Conservation (phyloP, 345 rosid species). For the Turnera subulata region DNA sequence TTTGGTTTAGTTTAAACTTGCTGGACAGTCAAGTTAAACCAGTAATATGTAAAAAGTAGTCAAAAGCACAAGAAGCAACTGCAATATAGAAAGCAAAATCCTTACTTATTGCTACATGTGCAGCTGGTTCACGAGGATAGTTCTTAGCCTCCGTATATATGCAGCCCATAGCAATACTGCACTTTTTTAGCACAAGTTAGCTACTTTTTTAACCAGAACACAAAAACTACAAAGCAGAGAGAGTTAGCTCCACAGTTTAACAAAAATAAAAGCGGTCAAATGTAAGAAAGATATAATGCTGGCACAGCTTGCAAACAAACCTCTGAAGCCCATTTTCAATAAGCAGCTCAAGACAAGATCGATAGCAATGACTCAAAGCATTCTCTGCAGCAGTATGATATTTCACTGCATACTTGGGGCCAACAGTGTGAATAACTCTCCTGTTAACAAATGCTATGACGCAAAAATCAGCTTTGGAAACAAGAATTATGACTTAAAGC, state of each 20-base stretch:
- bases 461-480: not conserved
- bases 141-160: slow-evolving; percentile 90
- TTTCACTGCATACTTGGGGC: slow-evolving; percentile 94
- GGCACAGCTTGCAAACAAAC: slow-evolving; percentile 36
- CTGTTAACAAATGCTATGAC: not conserved
- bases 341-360: slow-evolving; percentile 91
- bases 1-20: not conserved
- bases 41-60: not conserved
- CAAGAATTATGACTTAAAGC: not conserved
- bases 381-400: slow-evolving; percentile 99
- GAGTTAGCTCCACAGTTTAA: not conserved
- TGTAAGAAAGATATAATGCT: slow-evolving; percentile 5
- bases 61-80: not conserved
- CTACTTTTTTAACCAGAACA: not conserved
- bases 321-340: slow-evolving; percentile 83
- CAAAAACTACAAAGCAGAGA: not conserved
- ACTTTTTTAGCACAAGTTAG: slow-evolving; percentile 31
- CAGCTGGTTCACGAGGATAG: slow-evolving; percentile 98
- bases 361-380: slow-evolving; percentile 96
- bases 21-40: not conserved
- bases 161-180: slow-evolving; percentile 93
- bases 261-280: not conserved
- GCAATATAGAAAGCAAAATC: slow-evolving; percentile 8
- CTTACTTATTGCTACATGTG: slow-evolving; percentile 98
- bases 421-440: slow-evolving; percentile 79